Base-by-base conservation (phyloP, 2,329 filamentous ascomycete species). In the Hymenoscyphus salicellus region DNA sequence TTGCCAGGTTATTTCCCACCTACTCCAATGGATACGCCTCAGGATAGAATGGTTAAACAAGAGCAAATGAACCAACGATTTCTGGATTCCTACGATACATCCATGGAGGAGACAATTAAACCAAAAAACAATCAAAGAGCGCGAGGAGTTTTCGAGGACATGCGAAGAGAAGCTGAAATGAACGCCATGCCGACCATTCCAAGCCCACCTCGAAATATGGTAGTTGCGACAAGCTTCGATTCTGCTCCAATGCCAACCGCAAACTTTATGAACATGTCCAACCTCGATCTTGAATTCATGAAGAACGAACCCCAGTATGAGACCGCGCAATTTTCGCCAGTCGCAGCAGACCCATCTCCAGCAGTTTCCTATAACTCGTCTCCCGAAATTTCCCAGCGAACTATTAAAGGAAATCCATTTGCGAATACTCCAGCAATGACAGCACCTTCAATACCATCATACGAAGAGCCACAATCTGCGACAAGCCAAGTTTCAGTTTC, bases 41-140 rank as follows among this genome's bases (percentile, higher is more conserved):
- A 83, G 67, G 77, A 82, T 66, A 77, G 79, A 59, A 72, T 68
- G 61, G 63, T 74, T 61, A 74, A 75, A 65, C 69, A 72, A 60
- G 71, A 72, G 23, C 70, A 72, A 28, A 70, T 71, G 28, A 71
- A 70, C 60, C 79, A 81, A 71, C 79, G 89, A 62, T 89, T 89
- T 72, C 75, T 82, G 2, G 85, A 88, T 30, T 81, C 80, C 56
- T 87, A 87, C 68, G 86, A 89, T 71, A 85, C 86, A 75, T 87
- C 85, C 16, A 86, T 87, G 83, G 86, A 88, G 72, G 85, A 87
- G 75, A 88, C 86, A 0, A 81, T 89, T 70, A 88, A 87, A 77
- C 86, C 86, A 5, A 79, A 77, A 33, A 72, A 75, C 36, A 82
- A 80, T 66, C 78, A 75, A 64, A 79, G 81, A 46, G 76, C 80